These are phyloP conservation scores for Eutypella sp. DNA, from an alignment of 2,329 filamentous ascomycete genomes.

Conservation along the genomic window DNA sequence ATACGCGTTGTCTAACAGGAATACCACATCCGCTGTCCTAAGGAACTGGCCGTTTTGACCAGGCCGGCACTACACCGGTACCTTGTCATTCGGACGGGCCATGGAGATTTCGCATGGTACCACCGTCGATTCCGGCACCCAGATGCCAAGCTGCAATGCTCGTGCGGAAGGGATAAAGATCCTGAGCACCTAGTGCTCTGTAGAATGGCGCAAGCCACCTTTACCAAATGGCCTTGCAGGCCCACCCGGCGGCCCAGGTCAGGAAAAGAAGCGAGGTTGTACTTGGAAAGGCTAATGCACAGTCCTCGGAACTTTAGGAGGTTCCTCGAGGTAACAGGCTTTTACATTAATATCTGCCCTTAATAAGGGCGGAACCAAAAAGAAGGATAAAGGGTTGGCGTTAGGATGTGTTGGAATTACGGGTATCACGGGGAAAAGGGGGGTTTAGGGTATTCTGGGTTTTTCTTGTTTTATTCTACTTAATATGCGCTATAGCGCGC, in stretches of 20 bases:
- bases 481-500: too few relatives aligned
- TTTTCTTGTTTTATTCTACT: too few relatives aligned
- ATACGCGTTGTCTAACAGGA: too few relatives aligned
- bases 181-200: background rate
- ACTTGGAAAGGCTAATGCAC: background rate
- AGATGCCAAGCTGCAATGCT: background rate
- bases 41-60: background rate
- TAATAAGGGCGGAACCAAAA: too few relatives aligned
- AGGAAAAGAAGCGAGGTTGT: background rate
- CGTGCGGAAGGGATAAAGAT: background rate
- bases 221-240: background rate
- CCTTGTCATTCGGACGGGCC: background rate
- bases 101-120: background rate
- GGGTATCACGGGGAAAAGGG: too few relatives aligned
- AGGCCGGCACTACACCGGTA: background rate
- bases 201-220: background rate
- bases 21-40: background rate
- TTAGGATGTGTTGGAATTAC: too few relatives aligned
- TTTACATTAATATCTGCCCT: background rate
- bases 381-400: background rate
- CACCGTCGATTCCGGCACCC: background rate
- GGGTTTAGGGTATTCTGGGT: too few relatives aligned
- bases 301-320: background rate
- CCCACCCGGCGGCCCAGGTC: background rate
- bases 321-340: background rate